These are phyloP conservation scores for Citropsis articulata DNA, from an alignment of 345 rosid genomes.

Conservation along the genomic window DNA sequence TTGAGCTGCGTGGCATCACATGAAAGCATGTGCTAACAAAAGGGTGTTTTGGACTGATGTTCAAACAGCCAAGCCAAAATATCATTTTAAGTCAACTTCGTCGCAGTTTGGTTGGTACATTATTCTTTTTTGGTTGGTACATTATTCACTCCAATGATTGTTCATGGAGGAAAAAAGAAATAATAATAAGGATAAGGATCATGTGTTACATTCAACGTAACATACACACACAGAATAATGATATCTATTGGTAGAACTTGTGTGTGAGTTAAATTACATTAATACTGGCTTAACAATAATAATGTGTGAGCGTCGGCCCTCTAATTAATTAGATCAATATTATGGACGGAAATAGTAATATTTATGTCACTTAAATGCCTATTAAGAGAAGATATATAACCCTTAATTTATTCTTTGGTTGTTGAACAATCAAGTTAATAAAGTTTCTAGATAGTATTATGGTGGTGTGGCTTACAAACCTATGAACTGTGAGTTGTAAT, in stretches of 20 bases:
- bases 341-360: too few relatives aligned
- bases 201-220: too few relatives aligned
- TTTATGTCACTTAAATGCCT: neutral
- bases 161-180: neutral
- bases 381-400: too few relatives aligned
- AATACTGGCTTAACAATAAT: neutral
- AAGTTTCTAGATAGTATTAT: too few relatives aligned
- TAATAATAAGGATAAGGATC: too few relatives aligned
- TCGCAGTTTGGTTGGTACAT: conserved; percentile 19
- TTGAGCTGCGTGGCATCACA: conserved; percentile 37
- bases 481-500: too few relatives aligned
- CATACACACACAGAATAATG: too few relatives aligned
- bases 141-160: neutral
- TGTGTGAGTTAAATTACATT: too few relatives aligned
- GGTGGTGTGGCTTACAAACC: too few relatives aligned
- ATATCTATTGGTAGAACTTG: too few relatives aligned
- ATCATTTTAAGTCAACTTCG: conserved; percentile 40
- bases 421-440: too few relatives aligned
- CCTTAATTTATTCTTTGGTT: too few relatives aligned
- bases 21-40: conserved; percentile 67
- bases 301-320: neutral
- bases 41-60: conserved; percentile 56
- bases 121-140: conserved; percentile 12
- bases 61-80: conserved; percentile 33
- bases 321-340: neutral